Evolutionary conservation across 441 rosid species (phyloP).

Genomic region (Aquilaria agallochum): DNA sequence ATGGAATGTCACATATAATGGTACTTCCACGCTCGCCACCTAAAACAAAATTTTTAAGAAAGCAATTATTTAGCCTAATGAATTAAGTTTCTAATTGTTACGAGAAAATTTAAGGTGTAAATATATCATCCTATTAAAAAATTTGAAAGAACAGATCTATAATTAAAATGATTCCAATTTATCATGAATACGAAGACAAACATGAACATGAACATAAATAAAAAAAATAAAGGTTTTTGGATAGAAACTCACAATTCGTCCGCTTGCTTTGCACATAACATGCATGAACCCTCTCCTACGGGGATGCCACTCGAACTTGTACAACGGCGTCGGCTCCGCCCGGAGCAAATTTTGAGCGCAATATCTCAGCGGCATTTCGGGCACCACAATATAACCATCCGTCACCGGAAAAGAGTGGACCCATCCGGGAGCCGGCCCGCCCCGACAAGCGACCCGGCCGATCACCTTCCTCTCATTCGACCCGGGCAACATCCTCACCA

Average conservation of each 20-base stretch:
- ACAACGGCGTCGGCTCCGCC: slow-evolving; percentile 93
- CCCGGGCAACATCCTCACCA: slow-evolving; percentile 77
- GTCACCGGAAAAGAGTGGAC: slow-evolving; percentile 97
- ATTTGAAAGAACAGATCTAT: too few relatives aligned
- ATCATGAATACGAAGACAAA: too few relatives aligned
- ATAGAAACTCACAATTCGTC: slow-evolving; percentile 57
- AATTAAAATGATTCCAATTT: too few relatives aligned
- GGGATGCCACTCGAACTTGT: slow-evolving; percentile 95
- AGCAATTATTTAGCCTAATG: too few relatives aligned
- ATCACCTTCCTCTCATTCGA: slow-evolving; percentile 79
- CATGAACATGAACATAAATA: not conserved
- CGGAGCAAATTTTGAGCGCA: slow-evolving; percentile 71
- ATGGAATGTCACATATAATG: slow-evolving; percentile 81
- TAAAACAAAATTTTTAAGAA: slow-evolving; percentile 11
- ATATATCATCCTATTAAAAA: too few relatives aligned
- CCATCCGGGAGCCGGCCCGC: slow-evolving; percentile 92
- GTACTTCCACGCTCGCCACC: slow-evolving; percentile 96
- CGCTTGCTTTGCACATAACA: slow-evolving; percentile 85
- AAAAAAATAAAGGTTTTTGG: not conserved
- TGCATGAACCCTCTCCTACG: slow-evolving; percentile 66
- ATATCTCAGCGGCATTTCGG: slow-evolving; percentile 95
- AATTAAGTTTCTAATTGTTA: too few relatives aligned
- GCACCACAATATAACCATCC: slow-evolving; percentile 71
- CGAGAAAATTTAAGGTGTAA: too few relatives aligned
- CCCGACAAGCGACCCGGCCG: slow-evolving; percentile 70